Conservation (phyloP, 371 early-diverging fungal species). For the Mortierella sp. region DNA sequence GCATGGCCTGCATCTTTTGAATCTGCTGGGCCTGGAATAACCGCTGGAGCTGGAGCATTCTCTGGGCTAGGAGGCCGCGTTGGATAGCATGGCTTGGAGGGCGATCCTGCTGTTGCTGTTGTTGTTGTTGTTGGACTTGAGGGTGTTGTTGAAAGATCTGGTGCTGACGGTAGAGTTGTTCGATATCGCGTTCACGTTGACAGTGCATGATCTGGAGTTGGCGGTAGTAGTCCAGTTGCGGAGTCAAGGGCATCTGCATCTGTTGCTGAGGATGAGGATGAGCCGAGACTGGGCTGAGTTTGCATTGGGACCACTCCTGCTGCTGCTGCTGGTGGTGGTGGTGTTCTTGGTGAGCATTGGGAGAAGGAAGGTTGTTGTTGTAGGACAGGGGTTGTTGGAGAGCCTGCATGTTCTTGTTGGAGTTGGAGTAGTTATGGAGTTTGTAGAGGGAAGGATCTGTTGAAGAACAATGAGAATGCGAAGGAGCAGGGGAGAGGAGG, state of each 20-base stretch:
- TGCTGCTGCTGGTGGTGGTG: neutral
- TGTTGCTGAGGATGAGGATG: conserved; percentile 18
- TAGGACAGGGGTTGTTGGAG: neutral
- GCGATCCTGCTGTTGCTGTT: conserved; percentile 16
- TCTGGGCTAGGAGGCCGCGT: conserved; percentile 36
- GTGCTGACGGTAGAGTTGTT: conserved; percentile 25
- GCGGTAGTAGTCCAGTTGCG: conserved; percentile 41
- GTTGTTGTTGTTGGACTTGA: conserved; percentile 21
- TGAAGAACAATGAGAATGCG: conserved; percentile 12
- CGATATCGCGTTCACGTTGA: conserved; percentile 42
- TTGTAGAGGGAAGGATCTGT: neutral
- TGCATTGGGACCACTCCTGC: conserved; percentile 23
- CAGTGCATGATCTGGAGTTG: conserved; percentile 48
- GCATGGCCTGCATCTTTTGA: conserved; percentile 45
- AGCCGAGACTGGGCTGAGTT: conserved; percentile 24
- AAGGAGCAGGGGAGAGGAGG: conserved; percentile 9
- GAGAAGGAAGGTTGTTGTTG: neutral
- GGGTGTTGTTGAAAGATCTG: conserved; percentile 26
- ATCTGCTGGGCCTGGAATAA: conserved; percentile 42
- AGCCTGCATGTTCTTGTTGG: neutral
- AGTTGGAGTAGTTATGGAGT: neutral
- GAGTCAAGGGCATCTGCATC: conserved; percentile 21
- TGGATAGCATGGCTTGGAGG: conserved; percentile 30
- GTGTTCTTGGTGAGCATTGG: neutral
- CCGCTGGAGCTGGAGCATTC: conserved; percentile 42